Percentiles rank a stretch among this genome's conserved stretches.
Conservation (phyloP, 176 grass and related monocot genomes). For the Phoenix dactylifera region DNA sequence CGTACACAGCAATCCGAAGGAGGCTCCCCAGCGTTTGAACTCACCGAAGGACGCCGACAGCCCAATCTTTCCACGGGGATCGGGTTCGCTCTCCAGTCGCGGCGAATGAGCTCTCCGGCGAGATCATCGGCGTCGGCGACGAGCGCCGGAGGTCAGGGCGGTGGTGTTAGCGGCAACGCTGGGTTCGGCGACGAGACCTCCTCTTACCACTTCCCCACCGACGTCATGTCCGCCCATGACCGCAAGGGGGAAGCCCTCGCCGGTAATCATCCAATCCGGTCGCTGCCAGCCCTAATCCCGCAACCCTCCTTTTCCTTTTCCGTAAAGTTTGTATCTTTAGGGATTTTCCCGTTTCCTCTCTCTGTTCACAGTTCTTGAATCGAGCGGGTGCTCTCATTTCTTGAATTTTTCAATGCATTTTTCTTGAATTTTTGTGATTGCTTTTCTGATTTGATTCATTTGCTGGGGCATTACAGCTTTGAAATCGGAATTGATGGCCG, state of each 20-base stretch:
- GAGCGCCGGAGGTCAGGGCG: slow-evolving; percentile 37
- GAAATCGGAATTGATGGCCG: slow-evolving; percentile 66
- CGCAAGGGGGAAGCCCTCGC: slow-evolving; percentile 69
- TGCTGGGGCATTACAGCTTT: slow-evolving; percentile 37
- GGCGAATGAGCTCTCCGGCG: slow-evolving; percentile 74
- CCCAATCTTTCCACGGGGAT: background rate
- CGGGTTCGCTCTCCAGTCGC: background rate
- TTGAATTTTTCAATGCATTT: background rate
- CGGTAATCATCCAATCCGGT: slow-evolving; percentile 16
- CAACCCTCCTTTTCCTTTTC: background rate
- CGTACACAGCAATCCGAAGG: no score
- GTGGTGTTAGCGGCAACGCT: background rate
- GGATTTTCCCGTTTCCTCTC: no score
- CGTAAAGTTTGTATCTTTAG: no score
- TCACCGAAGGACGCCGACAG: no score
- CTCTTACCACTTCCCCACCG: slow-evolving; percentile 33
- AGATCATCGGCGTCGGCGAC: slow-evolving; percentile 75
- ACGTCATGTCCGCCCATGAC: slow-evolving; percentile 55
- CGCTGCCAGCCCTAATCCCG: no score
- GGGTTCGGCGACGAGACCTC: slow-evolving; percentile 17
- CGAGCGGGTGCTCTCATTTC: no score
- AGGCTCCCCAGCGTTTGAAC: no score
- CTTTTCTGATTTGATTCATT: background rate
- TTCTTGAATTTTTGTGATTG: background rate
- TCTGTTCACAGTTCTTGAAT: no score